Evolutionary conservation across 495 filamentous ascomycete species (phyloP).

Genomic region (Xylaria curta): DNA sequence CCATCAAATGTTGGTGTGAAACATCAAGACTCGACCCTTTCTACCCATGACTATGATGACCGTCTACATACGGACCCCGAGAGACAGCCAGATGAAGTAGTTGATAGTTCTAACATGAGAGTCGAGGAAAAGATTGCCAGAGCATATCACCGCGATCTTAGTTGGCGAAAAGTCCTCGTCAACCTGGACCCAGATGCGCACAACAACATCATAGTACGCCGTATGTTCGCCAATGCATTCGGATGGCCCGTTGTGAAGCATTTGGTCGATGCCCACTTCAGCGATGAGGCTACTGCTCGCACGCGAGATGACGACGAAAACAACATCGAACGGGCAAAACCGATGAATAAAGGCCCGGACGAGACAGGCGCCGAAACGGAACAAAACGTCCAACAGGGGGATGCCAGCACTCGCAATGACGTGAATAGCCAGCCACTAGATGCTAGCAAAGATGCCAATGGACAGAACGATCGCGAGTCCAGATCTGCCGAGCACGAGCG

Average conservation of each 20-base stretch:
- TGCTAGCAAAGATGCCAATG: neutral
- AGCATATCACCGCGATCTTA: slow-evolving; percentile 86
- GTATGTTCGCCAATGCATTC: slow-evolving; percentile 96
- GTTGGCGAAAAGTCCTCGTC: slow-evolving; percentile 96
- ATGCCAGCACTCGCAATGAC: neutral
- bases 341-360: slow-evolving; percentile 41
- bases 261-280: slow-evolving; percentile 91
- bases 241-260: slow-evolving; percentile 97
- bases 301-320: slow-evolving; percentile 62
- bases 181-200: slow-evolving; percentile 96
- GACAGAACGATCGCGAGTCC: slow-evolving; percentile 1
- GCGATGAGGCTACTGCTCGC: slow-evolving; percentile 64
- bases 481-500: slow-evolving; percentile 31
- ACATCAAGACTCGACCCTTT: slow-evolving; percentile 40
- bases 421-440: neutral
- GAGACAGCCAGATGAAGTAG: slow-evolving; percentile 49
- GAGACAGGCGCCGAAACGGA: slow-evolving; percentile 49
- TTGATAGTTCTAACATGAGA: slow-evolving; percentile 70
- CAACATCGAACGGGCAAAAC: slow-evolving; percentile 50
- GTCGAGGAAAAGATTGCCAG: slow-evolving; percentile 98
- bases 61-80: slow-evolving; percentile 42
- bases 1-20: slow-evolving; percentile 23
- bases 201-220: slow-evolving; percentile 95
- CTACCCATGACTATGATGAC: slow-evolving; percentile 50
- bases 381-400: neutral